Evolutionary conservation across 2,329 filamentous ascomycete species (phyloP), one percentile per base, ranked within the genome.

Genomic region (Pseudopyrenochaeta lycopersici): DNA sequence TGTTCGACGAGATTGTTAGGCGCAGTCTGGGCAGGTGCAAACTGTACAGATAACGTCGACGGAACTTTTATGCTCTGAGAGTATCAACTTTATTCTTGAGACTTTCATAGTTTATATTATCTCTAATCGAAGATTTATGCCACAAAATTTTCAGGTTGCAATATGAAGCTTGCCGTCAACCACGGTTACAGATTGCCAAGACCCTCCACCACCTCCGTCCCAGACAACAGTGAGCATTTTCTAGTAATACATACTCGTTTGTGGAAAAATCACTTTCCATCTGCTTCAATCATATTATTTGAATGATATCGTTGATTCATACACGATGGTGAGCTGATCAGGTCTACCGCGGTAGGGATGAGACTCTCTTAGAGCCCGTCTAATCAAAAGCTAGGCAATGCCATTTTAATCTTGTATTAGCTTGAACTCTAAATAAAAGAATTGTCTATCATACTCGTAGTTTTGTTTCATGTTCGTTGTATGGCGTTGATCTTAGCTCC

Each of bases 251-350:
- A 20, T 40, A 32, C n/a, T 40, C 27, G 35, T 48, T 36, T 2
- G 11, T 23, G 3, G 32, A 33, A n/a, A 48, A 48, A 14, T 48
- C 23, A 48, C 32, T 14, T 48, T 48, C 2, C 45, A 35, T 35
- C 23, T 40, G 3, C 20, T 2, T 12, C 41, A 41, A 12, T 48
- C 46, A 17, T 48, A 35, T 14, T 41, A 15, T 11, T 33, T 14
- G 9, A 32, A 41, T 17, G 1, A n/a, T 7, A 48, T 18, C 6
- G 46, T 48, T 7, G 29, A 15, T n/a, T 33, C 15, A 9, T 27
- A 48, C 5, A 36, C 46, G 12, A 12, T 29, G 7, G 33, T 23
- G 3, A 38, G 7, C 1, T 7, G 4, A 10, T 38, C 32, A 27
- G 15, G n/a, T 14, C 43, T 14, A 14, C 14, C 3, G 4, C 21